phyloP scores from a whole-genome alignment of 495 filamentous ascomycete species.

The Neurospora africana region DNA sequence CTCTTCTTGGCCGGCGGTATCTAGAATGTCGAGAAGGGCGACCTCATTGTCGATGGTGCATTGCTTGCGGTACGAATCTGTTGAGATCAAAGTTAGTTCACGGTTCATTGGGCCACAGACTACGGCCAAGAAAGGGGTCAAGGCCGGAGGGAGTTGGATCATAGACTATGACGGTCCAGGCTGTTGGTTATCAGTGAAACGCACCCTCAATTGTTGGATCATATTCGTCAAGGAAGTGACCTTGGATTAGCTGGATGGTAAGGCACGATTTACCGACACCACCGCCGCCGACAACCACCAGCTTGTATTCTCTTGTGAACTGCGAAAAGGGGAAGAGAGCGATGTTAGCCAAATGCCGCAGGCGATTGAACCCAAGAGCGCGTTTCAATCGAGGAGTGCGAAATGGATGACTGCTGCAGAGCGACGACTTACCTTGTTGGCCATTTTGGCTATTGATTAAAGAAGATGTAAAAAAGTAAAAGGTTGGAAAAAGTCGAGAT shows the following conservation, averaged over 20 bases:
- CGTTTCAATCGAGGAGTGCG: neutral
- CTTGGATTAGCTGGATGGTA: constrained; percentile 98
- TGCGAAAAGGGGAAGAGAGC: constrained; percentile 25
- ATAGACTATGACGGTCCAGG: neutral
- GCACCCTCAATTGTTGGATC: constrained; percentile 98
- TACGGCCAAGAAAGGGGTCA: neutral
- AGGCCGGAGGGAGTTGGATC: neutral
- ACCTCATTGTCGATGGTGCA: constrained; percentile 98
- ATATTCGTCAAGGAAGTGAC: constrained; percentile 98
- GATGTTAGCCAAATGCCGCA: constrained; percentile 6
- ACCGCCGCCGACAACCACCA: constrained; percentile 96
- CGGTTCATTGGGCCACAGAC: neutral
- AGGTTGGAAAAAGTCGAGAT: neutral
- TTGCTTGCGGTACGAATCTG: constrained; percentile 99
- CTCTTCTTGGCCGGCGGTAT: constrained; percentile 97
- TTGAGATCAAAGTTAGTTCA: constrained; percentile 4
- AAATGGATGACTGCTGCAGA: neutral
- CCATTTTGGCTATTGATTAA: neutral
- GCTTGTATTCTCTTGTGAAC: constrained; percentile 97
- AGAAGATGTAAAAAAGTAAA: neutral
- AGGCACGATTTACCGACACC: constrained; percentile 98
- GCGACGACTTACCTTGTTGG: neutral
- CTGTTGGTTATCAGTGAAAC: constrained; percentile 11
- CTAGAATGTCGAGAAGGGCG: constrained; percentile 90
- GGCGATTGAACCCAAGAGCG: neutral